Conservation (phyloP, 208 protist genomes). For the Blechomonas ayalai region DNA sequence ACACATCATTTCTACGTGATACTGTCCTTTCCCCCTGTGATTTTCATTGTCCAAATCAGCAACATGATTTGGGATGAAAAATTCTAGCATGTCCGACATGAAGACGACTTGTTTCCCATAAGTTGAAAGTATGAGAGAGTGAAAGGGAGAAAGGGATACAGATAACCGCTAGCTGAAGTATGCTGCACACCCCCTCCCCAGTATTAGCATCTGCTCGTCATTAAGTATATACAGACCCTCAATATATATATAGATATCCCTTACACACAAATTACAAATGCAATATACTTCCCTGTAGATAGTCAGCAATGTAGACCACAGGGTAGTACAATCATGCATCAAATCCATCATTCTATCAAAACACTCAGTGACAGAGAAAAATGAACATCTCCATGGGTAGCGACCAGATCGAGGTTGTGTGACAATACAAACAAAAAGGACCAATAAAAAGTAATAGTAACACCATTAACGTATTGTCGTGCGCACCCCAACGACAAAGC, state of each 20-base stretch:
- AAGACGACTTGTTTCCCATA: too few relatives aligned
- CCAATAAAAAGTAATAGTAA: too few relatives aligned
- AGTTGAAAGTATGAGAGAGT: not conserved
- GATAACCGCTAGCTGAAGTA: not conserved
- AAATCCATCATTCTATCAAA: too few relatives aligned
- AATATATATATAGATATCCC: not conserved
- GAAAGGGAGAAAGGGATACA: not conserved
- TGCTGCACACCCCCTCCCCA: not conserved
- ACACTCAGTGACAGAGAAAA: too few relatives aligned
- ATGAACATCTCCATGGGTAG: too few relatives aligned
- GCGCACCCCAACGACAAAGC: too few relatives aligned
- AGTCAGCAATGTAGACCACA: too few relatives aligned
- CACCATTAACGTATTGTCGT: too few relatives aligned
- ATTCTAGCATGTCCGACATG: conserved; percentile 55
- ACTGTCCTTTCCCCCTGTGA: conserved; percentile 30
- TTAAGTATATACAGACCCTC: not conserved
- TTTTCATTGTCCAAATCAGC: conserved; percentile 54
- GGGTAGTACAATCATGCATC: too few relatives aligned
- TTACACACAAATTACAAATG: not conserved
- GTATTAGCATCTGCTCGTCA: not conserved
- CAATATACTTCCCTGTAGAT: too few relatives aligned
- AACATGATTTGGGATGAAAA: conserved; percentile 57
- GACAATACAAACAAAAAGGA: too few relatives aligned
- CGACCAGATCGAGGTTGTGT: too few relatives aligned
- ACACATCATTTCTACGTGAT: conserved; percentile 34